Base-by-base conservation (phyloP, 1,284 basidiomycete genomes). In the Puccinia coronata region DNA sequence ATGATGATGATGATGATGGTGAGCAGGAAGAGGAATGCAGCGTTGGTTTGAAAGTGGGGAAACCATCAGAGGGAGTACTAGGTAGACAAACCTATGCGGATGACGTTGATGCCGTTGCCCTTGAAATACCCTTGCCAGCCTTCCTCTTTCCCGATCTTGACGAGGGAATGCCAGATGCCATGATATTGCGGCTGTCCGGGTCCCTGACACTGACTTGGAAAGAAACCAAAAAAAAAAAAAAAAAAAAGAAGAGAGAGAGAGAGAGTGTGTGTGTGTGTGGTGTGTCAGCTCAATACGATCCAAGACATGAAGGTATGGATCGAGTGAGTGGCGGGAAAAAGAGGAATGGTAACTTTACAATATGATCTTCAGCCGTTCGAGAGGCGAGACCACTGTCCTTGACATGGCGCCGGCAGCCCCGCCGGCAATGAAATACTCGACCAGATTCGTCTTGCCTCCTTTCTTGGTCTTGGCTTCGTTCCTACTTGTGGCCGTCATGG, bases 311-410 rank as follows among this genome's bases (percentile, higher is more conserved):
- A n/a, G n/a, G n/a, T n/a, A n/a, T n/a, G n/a, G n/a, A n/a, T n/a
- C n/a, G n/a, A n/a, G n/a, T n/a, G 36, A n/a, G 34, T 12, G 31
- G 47, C 3, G 18, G 39, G 49, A n/a, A 20, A 49, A 18, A 49
- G 25, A 36, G 55, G 31, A 11, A 74, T 1, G 18, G 16, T 18
- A 34, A 86, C 92, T 85, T 8, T 84, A 95, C 94, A 96, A 92
- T 83, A 98, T 97, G 85, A 98, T 98, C 87, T 98, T 98, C 73
- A 98, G 88, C 79, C 95, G 88, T 85, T 98, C 96, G 23, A 98
- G 87, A 20, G 96, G 95, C 83, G 91, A 92, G 71, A 98, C 95
- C 41, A 97, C 93, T 2, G 96, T 97, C 81, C 95, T 89, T 82
- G 93, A 94, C 12, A 93, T 90, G 0, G 86, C 86, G 31, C 86